phyloP scores from a whole-genome alignment of 1,139 yeast species.

The Nematodospora anomalae region DNA sequence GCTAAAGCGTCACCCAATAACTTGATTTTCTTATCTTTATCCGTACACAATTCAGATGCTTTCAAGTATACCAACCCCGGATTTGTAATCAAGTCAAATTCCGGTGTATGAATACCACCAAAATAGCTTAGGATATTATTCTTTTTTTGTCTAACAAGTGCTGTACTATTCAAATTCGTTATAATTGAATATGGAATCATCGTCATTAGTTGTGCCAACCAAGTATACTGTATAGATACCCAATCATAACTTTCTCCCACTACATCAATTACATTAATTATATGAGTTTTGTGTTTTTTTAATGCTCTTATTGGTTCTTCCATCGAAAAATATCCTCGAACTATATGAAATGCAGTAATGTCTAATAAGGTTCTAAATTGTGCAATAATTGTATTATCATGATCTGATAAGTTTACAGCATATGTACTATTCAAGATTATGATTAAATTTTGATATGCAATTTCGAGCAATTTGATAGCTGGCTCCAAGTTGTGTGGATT shows the following conservation, averaged over 20 bases:
- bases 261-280: conserved; percentile 38
- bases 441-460: conserved; percentile 34
- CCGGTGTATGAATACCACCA: conserved; percentile 37
- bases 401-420: conserved; percentile 21
- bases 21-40: conserved; percentile 18
- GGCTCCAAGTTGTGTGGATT: conserved; percentile 37
- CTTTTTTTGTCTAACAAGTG: conserved; percentile 13
- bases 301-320: conserved; percentile 61
- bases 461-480: conserved; percentile 30
- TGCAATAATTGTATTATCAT: conserved; percentile 29
- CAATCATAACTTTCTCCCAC: conserved; percentile 26
- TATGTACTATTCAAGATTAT: conserved; percentile 22
- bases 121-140: conserved; percentile 19
- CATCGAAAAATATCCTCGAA: conserved; percentile 59
- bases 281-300: conserved; percentile 63
- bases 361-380: conserved; percentile 55
- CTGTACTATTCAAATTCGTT: conserved; percentile 21
- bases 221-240: conserved; percentile 46
- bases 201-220: conserved; percentile 59
- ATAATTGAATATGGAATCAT: conserved; percentile 45
- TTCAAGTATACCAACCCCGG: conserved; percentile 32
- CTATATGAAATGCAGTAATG: conserved; percentile 60
- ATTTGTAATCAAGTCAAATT: conserved; percentile 27
- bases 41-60: conserved; percentile 18
- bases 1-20: conserved; percentile 35